Evolutionary conservation across 2,329 filamentous ascomycete species (phyloP).

Genomic region (Ceratocystis papillata): DNA sequence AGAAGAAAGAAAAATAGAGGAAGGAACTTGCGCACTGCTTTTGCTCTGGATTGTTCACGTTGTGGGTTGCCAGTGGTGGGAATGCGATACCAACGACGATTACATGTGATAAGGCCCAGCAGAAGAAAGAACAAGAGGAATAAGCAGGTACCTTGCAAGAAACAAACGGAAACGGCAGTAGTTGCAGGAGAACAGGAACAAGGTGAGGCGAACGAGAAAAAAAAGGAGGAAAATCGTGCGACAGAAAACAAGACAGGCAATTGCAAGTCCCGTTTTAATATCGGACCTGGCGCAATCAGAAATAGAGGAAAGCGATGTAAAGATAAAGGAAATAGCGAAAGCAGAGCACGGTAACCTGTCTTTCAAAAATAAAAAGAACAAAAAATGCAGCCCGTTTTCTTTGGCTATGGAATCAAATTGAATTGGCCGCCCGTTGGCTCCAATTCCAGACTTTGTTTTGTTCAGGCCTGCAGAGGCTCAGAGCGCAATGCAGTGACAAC

Average conservation of each 20-base stretch:
- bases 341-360: neutral
- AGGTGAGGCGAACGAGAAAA: neutral
- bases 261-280: too few species aligned
- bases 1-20: neutral
- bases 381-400: neutral
- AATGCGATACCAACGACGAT: neutral
- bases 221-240: neutral
- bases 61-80: conserved; percentile 4
- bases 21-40: conserved; percentile 4
- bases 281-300: neutral
- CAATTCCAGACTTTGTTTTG: neutral
- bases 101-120: neutral
- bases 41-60: neutral
- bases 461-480: neutral
- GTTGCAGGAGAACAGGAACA: neutral
- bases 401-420: conserved; percentile 10
- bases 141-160: neutral
- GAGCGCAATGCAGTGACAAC: neutral
- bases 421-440: neutral
- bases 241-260: neutral
- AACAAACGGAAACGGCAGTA: neutral
- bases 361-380: neutral
- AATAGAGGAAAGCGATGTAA: neutral
- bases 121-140: neutral
- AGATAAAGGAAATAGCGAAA: neutral